Evolutionary conservation across 1,284 basidiomycete genomes (phyloP), one percentile per base, ranked within the genome.

Genomic region (Schizopora paradoxa): DNA sequence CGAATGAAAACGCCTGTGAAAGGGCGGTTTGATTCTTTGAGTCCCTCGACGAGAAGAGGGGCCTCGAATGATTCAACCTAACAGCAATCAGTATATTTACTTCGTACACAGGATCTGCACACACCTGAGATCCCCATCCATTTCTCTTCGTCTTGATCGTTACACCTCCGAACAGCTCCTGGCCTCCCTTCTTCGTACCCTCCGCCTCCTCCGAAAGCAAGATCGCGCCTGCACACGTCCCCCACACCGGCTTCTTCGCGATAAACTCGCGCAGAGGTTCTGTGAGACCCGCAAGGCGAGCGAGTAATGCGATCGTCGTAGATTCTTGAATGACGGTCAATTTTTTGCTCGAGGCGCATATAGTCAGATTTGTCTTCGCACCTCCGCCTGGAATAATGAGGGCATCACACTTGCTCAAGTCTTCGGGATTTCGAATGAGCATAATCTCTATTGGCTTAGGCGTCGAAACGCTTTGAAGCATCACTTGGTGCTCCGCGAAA

Each of bases 161-260:
- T 49, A 97, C 77, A 13, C 88, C 93, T 22, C 85, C 85, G 14
- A 97, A 70, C 10, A 94, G 70, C 55, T 93, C 87, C 64, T 93
- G 91, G 2, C 91, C 90, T 31, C 88, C 90, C 58, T 82, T 86
- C 70, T 94, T 95, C 8, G 82, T 77, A 39, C 87, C 86, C 51
- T 83, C 80, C 11, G 90, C 75, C 6, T 71, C 65, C 52, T 82
- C 72, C 2, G 90, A 78, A 34, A 98, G 77, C 40, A 98, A 72
- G 54, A 99, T 98, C 54, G 95, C 94, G 14, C 95, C 95, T 0
- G 95, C 95, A 64, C 95, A 99, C 0, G 94, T 98, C 2, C 95
- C 95, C 91, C 92, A 99, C 0, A 94, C 80, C 0, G 91, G 83
- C 56, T 84, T 89, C 0, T 61, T 71, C 58, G 66, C 71, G 44